Base-by-base conservation (phyloP, 2,329 filamentous ascomycete species). In the Juglanconis oblonga region DNA sequence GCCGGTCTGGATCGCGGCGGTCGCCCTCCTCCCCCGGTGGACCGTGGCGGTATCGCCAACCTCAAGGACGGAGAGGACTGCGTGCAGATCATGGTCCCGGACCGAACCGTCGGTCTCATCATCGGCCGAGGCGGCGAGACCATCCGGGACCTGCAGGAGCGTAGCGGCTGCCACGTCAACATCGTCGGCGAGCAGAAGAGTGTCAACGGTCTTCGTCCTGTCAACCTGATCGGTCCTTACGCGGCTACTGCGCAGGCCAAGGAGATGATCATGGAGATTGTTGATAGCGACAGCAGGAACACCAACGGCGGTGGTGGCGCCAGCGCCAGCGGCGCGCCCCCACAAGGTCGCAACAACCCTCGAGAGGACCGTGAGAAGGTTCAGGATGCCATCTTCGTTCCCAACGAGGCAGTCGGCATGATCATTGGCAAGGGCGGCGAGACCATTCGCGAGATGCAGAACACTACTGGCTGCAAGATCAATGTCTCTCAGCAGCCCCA, bases 401-500 rank as follows among this genome's bases (percentile, higher is more conserved):
- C 92, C 11, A 94, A 92, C 29, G 92, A 97, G 72, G 90, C 92
- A 5, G 92, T 97, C 57, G 92, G 92, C 62, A 97, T 97, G 92
- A 96, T 97, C 65, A 97, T 97, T 63, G 92, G 93, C 65, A 96
- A 96, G 79, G 90, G 91, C 59, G 92, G 92, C 65, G 92, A 97
- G 77, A 96, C 92, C 0, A 97, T 97, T 71, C 92, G 93, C 65
- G 91, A 96, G 67, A 96, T 97, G 88, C 92, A 97, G 74, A 89
- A 87, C 70, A 83, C 80, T 36, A 95, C 91, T 5, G 90, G 91
- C 50, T 97, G 93, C 82, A 96, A 96, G 78, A 96, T 97, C 79
- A 97, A 97, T 69, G 92, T 97, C 32, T 90, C 91, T 36, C 90
- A 91, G 68, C 88, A 91, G 7, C 88, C 87, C 40, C 89, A 89